Evolutionary conservation across 352 stramenopile genomes (phyloP), one percentile per base, ranked within the genome.

Genomic region (Globisporangium uncinulatum): DNA sequence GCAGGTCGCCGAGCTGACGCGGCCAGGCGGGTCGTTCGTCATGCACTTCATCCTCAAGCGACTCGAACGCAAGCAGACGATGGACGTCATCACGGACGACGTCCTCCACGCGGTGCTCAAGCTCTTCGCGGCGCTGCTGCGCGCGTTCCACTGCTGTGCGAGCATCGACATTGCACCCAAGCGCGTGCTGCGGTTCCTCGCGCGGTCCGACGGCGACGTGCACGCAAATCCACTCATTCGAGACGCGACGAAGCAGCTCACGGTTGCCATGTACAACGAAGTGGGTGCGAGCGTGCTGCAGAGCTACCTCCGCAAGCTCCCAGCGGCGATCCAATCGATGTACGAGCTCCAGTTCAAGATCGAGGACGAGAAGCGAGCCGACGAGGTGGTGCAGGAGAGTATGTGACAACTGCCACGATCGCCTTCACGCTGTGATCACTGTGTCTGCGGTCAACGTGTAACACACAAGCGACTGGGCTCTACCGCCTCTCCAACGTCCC

Each of bases 131-230:
- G 67, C 68, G 10, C 43, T 83, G 20, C 29, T 83, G 4, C 47
- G 62, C 19, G 69, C 65, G 0, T 77, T 75, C 56, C 75, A 83
- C 45, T 83, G 75, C 56, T 83, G 73, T 37, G 69, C 73, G 53
- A 69, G 43, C 47, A 67, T 81, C 43, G 71, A 81, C 46, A 76
- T 79, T n/a, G 62, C 73, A 2, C 61, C 54, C 13, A 69, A 67
- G 45, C 65, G 71, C 0, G 63, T 86, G 29, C 47, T 83, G n/a
- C 64, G 37, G 15, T 70, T 79, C 7, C 48, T 86, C 13, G n/a
- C 68, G 5, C 34, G 31, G 9, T 59, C 44, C 24, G 65, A 79
- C 21, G 62, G 65, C 10, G 56, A 68, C 4, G 34, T 73, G 52
- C 70, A 85, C 34, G 63, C 67, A 13, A 79, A 73, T 43, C 62